Conservation (phyloP, 2,329 filamentous ascomycete species). For the Seiridium cupressi region DNA sequence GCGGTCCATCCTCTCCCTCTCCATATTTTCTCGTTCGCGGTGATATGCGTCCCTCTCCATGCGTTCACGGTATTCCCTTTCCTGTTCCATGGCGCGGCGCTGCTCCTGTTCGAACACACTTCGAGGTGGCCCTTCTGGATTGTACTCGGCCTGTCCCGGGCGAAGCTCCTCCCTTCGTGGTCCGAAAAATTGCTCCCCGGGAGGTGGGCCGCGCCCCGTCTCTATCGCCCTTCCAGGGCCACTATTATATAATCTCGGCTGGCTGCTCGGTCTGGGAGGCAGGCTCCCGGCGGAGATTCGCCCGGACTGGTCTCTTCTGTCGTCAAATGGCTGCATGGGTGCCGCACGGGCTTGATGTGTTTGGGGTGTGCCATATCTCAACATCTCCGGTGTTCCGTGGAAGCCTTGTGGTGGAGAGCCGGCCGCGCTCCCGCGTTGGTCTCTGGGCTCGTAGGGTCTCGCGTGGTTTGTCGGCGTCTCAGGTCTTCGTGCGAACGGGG, state of each 20-base stretch:
- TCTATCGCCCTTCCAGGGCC: slow-evolving; percentile 45
- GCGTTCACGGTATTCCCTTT: slow-evolving; percentile 38
- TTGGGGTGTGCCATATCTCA: slow-evolving; percentile 59
- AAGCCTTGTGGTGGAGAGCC: slow-evolving; percentile 44
- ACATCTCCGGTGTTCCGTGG: slow-evolving; percentile 56
- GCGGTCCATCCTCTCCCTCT: slow-evolving; percentile 40
- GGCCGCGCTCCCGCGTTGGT: slow-evolving; percentile 39
- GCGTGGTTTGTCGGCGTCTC: slow-evolving; percentile 68
- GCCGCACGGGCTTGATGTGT: slow-evolving; percentile 50
- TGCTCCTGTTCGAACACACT: slow-evolving; percentile 53
- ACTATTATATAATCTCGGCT: slow-evolving; percentile 49
- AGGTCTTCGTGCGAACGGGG: slow-evolving; percentile 58
- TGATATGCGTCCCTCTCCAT: slow-evolving; percentile 39
- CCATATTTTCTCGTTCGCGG: slow-evolving; percentile 44
- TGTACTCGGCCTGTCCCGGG: slow-evolving; percentile 45
- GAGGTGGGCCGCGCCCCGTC: slow-evolving; percentile 35
- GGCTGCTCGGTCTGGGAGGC: slow-evolving; percentile 49
- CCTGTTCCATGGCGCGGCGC: slow-evolving; percentile 46
- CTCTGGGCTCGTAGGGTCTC: slow-evolving; percentile 48
- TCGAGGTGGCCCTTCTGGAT: slow-evolving; percentile 45
- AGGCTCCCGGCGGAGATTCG: slow-evolving; percentile 31
- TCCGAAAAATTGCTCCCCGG: slow-evolving; percentile 41
- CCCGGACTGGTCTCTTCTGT: slow-evolving; percentile 36
- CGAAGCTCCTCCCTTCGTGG: slow-evolving; percentile 46
- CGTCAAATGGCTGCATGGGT: slow-evolving; percentile 44